Conservation (phyloP, 2,329 filamentous ascomycete species). For the Rhexocercosporidium sp. region DNA sequence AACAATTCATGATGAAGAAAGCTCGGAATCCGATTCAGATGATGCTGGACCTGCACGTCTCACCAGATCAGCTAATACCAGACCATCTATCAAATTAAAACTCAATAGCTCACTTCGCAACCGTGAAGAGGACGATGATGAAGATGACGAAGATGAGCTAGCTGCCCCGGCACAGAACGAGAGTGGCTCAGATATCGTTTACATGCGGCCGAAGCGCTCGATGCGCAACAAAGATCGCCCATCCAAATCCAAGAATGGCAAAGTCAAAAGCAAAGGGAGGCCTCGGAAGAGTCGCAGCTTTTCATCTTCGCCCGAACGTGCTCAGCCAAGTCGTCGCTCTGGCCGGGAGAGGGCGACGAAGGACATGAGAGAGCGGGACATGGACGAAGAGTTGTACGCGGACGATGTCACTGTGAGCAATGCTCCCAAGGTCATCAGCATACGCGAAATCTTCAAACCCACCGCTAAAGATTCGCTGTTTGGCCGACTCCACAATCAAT, state of each 20-base stretch:
- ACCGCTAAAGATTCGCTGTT: slow-evolving; percentile 70
- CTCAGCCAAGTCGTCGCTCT: slow-evolving; percentile 42
- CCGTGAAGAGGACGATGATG: slow-evolving; percentile 34
- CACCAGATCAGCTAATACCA: slow-evolving; percentile 3
- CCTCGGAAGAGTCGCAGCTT: slow-evolving; percentile 21
- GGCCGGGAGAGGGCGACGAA: slow-evolving; percentile 41
- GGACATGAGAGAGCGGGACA: slow-evolving; percentile 53
- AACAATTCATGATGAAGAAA: slow-evolving; percentile 20
- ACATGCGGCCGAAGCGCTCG: slow-evolving; percentile 48
- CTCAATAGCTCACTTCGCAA: slow-evolving; percentile 9
- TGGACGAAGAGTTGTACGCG: slow-evolving; percentile 56
- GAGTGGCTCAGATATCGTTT: slow-evolving; percentile 52
- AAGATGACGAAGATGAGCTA: slow-evolving; percentile 36
- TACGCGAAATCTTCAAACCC: slow-evolving; percentile 76
- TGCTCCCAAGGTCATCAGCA: slow-evolving; percentile 62
- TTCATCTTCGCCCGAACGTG: slow-evolving; percentile 29
- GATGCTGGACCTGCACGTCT: slow-evolving; percentile 13
- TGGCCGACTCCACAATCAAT: slow-evolving; percentile 67
- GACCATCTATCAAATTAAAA: background rate
- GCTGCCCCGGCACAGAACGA: slow-evolving; percentile 28
- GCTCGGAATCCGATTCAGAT: slow-evolving; percentile 25
- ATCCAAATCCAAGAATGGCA: slow-evolving; percentile 9
- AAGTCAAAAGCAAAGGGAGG: slow-evolving; percentile 20
- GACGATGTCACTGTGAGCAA: slow-evolving; percentile 52
- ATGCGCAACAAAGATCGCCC: slow-evolving; percentile 15